phyloP scores from a whole-genome alignment of 2,329 filamentous ascomycete species.

The Rhynchosporium secalis region DNA sequence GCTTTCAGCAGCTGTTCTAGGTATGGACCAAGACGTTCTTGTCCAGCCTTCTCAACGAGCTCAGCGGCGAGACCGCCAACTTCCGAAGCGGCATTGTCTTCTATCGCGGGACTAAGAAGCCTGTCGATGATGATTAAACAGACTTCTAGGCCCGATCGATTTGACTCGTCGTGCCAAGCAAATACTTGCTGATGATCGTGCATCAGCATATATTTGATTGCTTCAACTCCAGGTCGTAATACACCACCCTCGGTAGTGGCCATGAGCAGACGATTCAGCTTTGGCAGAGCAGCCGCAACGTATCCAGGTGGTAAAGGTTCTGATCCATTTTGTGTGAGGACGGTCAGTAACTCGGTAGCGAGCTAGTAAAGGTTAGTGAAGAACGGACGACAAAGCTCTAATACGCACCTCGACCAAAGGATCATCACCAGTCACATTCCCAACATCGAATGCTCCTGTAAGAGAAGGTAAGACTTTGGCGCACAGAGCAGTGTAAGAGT shows the following conservation, averaged over 20 bases:
- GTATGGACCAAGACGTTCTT: slow-evolving; percentile 86
- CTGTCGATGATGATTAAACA: slow-evolving; percentile 91
- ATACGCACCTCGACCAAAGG: slow-evolving; percentile 70
- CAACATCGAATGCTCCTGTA: slow-evolving; percentile 86
- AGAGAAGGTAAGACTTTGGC: slow-evolving; percentile 84
- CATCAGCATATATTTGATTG: slow-evolving; percentile 83
- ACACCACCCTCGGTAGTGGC: slow-evolving; percentile 84
- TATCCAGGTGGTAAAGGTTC: slow-evolving; percentile 86
- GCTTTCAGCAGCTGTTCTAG: slow-evolving; percentile 85
- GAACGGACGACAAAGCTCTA: background rate
- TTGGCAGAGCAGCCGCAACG: slow-evolving; percentile 81
- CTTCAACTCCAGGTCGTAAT: slow-evolving; percentile 80
- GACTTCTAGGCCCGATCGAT: slow-evolving; percentile 82
- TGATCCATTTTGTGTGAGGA: slow-evolving; percentile 78
- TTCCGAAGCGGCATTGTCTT: slow-evolving; percentile 93
- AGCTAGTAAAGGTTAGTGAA: slow-evolving; percentile 49
- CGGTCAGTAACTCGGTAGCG: slow-evolving; percentile 79
- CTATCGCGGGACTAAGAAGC: slow-evolving; percentile 77
- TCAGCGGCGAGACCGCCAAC: slow-evolving; percentile 93
- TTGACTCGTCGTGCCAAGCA: slow-evolving; percentile 76
- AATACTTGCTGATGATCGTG: slow-evolving; percentile 91
- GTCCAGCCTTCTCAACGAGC: slow-evolving; percentile 91
- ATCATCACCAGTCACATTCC: slow-evolving; percentile 80
- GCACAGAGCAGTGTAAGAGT: slow-evolving; percentile 77
- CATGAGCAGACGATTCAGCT: slow-evolving; percentile 79